These are phyloP conservation scores for Hypoxylon sp. DNA, from an alignment of 2,329 filamentous ascomycete genomes.

Conservation along the genomic window DNA sequence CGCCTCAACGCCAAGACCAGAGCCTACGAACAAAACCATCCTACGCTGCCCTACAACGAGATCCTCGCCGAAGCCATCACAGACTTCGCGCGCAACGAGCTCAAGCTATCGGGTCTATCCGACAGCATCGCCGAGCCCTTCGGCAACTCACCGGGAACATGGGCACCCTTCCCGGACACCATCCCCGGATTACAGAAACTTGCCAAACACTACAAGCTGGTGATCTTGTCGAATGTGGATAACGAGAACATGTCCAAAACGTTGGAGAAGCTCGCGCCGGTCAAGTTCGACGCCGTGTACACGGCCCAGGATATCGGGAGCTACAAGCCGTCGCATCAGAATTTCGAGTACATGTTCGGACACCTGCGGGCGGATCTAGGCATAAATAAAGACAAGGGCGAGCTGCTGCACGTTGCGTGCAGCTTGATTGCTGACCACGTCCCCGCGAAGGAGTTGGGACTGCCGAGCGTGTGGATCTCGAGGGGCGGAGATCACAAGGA, in stretches of 20 bases:
- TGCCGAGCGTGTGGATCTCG: constrained; percentile 76
- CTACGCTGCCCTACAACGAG: constrained; percentile 70
- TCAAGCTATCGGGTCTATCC: constrained; percentile 55
- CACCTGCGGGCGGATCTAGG: constrained; percentile 67
- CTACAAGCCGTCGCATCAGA: constrained; percentile 75
- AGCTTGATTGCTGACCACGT: constrained; percentile 76
- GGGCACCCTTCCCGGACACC: constrained; percentile 71
- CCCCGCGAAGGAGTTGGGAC: constrained; percentile 70
- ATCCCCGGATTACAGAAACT: constrained; percentile 65
- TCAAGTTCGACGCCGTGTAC: constrained; percentile 71
- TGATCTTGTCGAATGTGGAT: constrained; percentile 67
- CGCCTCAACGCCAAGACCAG: constrained; percentile 63
- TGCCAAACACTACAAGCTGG: constrained; percentile 66
- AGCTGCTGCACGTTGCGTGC: constrained; percentile 77
- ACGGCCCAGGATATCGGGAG: constrained; percentile 78
- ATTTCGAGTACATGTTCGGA: constrained; percentile 75
- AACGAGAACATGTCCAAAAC: constrained; percentile 53
- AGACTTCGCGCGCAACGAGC: constrained; percentile 60
- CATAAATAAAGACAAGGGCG: constrained; percentile 60
- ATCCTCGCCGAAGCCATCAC: constrained; percentile 66
- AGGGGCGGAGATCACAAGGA: constrained; percentile 59
- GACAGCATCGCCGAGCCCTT: constrained; percentile 62
- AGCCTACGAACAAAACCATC: constrained; percentile 65
- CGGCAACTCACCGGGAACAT: constrained; percentile 64
- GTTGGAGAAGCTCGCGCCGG: constrained; percentile 59